Evolutionary conservation across 371 early-diverging fungal genomes (phyloP), one percentile per base, ranked within the genome.

Genomic region (Batkoa obscura): DNA sequence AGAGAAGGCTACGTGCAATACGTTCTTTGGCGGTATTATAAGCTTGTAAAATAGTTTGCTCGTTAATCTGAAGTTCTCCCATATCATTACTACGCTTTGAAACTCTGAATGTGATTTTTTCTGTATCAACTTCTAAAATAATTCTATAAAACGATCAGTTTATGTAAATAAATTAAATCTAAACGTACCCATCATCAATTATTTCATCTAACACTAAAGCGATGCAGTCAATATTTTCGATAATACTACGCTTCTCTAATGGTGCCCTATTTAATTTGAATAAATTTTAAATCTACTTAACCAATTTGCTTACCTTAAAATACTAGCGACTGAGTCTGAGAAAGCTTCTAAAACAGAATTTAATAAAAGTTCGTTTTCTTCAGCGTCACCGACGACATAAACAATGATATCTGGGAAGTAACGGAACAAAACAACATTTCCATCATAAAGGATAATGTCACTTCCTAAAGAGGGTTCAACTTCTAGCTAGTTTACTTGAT

Each of bases 301-400:
- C 34, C 10, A 33, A 13, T 34, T 31, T 1, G 13, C 64, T 46
- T 72, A 90, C 86, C 81, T 87, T 45, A 94, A 72, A 61, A 93
- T 65, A 50, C 80, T 78, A 50, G 81, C 76, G 1, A 91, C 76
- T 1, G 94, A 83, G 57, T 94, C 94, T 58, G 81, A 78, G 59
- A 88, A 85, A 23, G 83, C 81, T 48, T 78, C 79, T 62, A 94
- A 69, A 61, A 85, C 82, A 45, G 77, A 72, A 46, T 73, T 62
- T 41, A 94, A 75, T 64, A 94, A 75, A 47, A 94, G 68, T 69
- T 96, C 97, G 69, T 96, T 96, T 67, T 94, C 94, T 58, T 94
- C 93, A 31, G 77, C 71, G 32, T 83, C 79, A 13, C 93, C 94
- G 36, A 96, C 82, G 45, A 94, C 73, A 63, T 91, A 93, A 58